Evolutionary conservation across 2,329 filamentous ascomycete species (phyloP), one percentile per base, ranked within the genome.

Genomic region (Colletotrichum incanum): DNA sequence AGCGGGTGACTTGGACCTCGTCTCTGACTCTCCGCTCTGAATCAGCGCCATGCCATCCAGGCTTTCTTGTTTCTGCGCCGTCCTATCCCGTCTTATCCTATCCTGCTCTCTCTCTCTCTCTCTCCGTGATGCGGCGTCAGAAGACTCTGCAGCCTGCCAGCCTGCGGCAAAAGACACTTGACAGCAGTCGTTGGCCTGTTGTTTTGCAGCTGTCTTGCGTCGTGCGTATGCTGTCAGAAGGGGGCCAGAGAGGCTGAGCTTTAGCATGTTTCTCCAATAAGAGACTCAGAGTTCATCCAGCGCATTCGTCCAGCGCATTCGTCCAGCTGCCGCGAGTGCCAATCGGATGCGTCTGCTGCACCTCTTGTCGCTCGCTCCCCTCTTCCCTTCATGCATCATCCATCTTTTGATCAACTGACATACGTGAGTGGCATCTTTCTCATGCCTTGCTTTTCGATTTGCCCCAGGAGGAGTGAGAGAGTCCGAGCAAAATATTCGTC

Each of bases 1-100:
- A 54, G 63, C 11, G 26, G 26, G 52, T 49, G 28, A 59, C 64
- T 67, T 63, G 50, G 65, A 55, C 65, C 65, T 63, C 39, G 2
- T 26, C 34, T 23, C 16, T 54, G 26, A 26, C 26, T 34, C 26
- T 47, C 6, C 49, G 49, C 37, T 18, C 56, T 55, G 65, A 62
- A 62, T 37, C 49, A 55, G 39, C 56, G 56, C 49, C 65, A 55
- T 43, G 34, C 66, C 59, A 31, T 49, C n/a, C 28, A 47, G 8
- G 37, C 37, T 50, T 70, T 59, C 45, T 66, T 66, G 41, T 58
- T 43, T 26, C 26, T 23, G 67, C 28, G 28, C 28, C 28, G 28
- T 31, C 28, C 28, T 55, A 20, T 26, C 39, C 11, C 20, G 34
- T 37, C 45, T 1, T 23, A 5, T n/a, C 3, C 49, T 26, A 14